Evolutionary conservation across 2,329 filamentous ascomycete genomes (phyloP), one percentile per base, ranked within the genome.

Genomic region (Epicoccum nigrum): DNA sequence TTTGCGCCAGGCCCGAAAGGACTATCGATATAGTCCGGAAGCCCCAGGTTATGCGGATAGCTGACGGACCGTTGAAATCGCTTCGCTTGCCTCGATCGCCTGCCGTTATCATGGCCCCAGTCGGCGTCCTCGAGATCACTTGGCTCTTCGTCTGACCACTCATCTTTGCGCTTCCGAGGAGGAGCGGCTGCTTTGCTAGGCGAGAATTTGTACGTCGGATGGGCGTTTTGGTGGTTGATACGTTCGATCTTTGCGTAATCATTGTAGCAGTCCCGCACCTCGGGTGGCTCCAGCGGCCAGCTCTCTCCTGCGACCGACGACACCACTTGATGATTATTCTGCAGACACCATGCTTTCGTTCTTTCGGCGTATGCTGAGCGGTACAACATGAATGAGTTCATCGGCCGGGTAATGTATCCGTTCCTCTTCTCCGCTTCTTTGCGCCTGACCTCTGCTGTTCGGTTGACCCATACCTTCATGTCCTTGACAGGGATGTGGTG

Each of bases 321-420:
- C 20, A 97, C 89, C 28, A 94, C 79, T 72, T 99, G 93, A 72
- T 99, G 93, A 75, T 97, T 97, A 73, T 94, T 93, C 64, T 94
- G 86, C 12, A 84, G 79, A 63, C 89, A 90, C 80, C 86, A 90
- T 43, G 84, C 80, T 74, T 96, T 96, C 52, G 90, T 90, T 25
- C 92, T 82, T 55, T 94, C 89, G 54, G 95, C 90, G 69, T 90
- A 97, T 6, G 91, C 90, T 60, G 94, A 96, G 33, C 94, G 88
- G 73, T 99, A 99, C 42, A 99, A 80, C 88, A 99, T 96, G 77
- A 97, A 99, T 1, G 90, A 93, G 73, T 99, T 99, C 88, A 97
- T 96, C 2, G 94, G 92, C 23, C 94, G 83, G 65, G 93, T 91
- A 61, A 97, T 83, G 70, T 92, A 92, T 20, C 89, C 89, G 28